Evolutionary conservation across 1,284 basidiomycete species (phyloP).

Genomic region (Macrocystidia cucumis): DNA sequence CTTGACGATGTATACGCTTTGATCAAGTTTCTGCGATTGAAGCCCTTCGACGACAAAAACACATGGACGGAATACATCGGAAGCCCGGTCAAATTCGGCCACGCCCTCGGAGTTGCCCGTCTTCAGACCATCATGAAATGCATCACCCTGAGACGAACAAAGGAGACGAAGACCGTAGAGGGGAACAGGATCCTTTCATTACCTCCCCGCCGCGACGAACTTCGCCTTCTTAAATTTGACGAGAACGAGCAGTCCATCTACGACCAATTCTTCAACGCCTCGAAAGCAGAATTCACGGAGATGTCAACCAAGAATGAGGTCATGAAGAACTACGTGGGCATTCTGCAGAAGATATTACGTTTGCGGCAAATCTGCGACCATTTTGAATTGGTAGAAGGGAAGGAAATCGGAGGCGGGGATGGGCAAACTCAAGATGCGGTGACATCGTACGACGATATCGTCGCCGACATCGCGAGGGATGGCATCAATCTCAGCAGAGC

Average conservation of each 20-base stretch:
- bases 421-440: conserved; percentile 28
- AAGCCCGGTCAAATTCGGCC: conserved; percentile 85
- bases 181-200: conserved; percentile 83
- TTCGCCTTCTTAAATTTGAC: conserved; percentile 82
- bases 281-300: conserved; percentile 86
- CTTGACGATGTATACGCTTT: conserved; percentile 96
- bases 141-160: conserved; percentile 93
- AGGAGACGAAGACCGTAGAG: conserved; percentile 78
- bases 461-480: conserved; percentile 67
- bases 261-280: conserved; percentile 80
- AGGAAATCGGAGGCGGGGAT: conserved; percentile 44
- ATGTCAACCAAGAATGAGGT: conserved; percentile 84
- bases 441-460: conserved; percentile 66
- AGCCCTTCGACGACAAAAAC: conserved; percentile 90
- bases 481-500: conserved; percentile 79
- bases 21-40: conserved; percentile 90
- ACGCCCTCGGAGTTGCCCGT: conserved; percentile 88
- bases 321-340: conserved; percentile 97
- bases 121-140: conserved; percentile 97
- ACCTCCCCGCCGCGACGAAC: conserved; percentile 82
- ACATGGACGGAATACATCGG: conserved; percentile 93
- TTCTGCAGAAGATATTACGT: conserved; percentile 91
- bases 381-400: conserved; percentile 83
- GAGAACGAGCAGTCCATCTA: conserved; percentile 83
- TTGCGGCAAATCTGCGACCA: conserved; percentile 98